A percentile compares a stretch with the other conserved stretches of the same genome.
Conservation (phyloP, 1,284 basidiomycete species). For the Papiliotrema nemorosa region DNA sequence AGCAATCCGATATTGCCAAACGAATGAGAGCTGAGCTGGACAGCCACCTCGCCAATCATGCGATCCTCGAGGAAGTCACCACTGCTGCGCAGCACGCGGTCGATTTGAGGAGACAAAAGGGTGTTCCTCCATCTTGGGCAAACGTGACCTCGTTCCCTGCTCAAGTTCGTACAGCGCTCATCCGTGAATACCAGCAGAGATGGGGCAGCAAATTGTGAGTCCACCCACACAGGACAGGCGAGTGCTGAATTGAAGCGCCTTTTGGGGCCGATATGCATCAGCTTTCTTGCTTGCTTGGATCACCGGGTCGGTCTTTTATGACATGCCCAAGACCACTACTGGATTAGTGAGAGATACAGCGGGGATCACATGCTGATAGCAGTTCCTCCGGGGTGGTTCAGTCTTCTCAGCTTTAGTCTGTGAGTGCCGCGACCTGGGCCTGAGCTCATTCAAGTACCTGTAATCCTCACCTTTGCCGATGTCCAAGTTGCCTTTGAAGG, state of each 20-base stretch:
- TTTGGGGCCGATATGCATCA: conserved; percentile 37
- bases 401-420: conserved; percentile 52
- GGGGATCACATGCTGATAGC: background rate
- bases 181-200: conserved; percentile 39
- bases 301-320: conserved; percentile 71
- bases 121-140: conserved; percentile 20
- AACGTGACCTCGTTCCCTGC: conserved; percentile 24
- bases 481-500: conserved; percentile 67
- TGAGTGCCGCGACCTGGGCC: conserved; percentile 13
- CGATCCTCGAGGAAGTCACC: conserved; percentile 17
- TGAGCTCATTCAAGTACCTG: conserved; percentile 30
- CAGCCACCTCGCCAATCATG: conserved; percentile 17
- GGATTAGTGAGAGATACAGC: conserved; percentile 50
- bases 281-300: conserved; percentile 33
- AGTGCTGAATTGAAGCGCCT: conserved; percentile 12
- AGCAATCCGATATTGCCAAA: conserved; percentile 24
- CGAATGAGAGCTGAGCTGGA: conserved; percentile 35
- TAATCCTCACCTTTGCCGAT: conserved; percentile 59
- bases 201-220: conserved; percentile 38
- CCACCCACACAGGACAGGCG: background rate
- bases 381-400: conserved; percentile 73
- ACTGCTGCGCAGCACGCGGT: conserved; percentile 13
- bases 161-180: conserved; percentile 36
- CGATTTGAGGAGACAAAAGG: conserved; percentile 23
- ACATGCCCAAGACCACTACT: conserved; percentile 59